phyloP scores from a whole-genome alignment of 148 eudicot species.

The Salicornia ramosissima region DNA sequence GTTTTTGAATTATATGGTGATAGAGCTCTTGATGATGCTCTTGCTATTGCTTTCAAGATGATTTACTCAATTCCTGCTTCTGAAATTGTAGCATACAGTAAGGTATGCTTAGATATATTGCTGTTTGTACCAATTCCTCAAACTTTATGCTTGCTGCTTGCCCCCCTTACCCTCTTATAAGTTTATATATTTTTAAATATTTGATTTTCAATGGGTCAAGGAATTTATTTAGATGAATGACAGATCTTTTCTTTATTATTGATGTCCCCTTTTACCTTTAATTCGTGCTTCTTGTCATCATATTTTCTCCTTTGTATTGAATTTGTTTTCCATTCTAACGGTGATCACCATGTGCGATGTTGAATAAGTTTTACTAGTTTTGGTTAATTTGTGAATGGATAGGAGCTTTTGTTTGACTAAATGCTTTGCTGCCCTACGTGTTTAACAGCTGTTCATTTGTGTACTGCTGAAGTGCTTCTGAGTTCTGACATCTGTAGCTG shows the following conservation, averaged over 20 bases:
- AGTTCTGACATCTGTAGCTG: not conserved
- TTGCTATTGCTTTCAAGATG: conserved; percentile 77
- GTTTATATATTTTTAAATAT: not conserved
- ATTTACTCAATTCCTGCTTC: conserved; percentile 68
- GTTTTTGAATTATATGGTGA: conserved; percentile 98
- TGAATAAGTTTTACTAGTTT: too few relatives aligned
- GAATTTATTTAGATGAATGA: not conserved
- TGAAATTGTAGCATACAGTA: conserved; percentile 77
- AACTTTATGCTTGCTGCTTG: not conserved
- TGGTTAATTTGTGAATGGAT: too few relatives aligned
- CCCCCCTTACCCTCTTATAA: not conserved
- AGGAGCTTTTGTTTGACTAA: not conserved
- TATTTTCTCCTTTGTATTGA: too few relatives aligned
- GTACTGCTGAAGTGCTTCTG: not conserved
- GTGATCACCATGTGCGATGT: too few relatives aligned
- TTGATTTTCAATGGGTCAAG: not conserved
- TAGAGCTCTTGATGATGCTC: conserved; percentile 86
- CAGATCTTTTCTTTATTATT: too few relatives aligned
- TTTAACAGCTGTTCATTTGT: not conserved
- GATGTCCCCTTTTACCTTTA: not conserved
- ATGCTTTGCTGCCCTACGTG: not conserved
- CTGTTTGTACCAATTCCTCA: not conserved
- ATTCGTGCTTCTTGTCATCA: not conserved
- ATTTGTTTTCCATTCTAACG: too few relatives aligned
- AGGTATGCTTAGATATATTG: conserved; percentile 41